Base-by-base conservation (phyloP, 208 protist species). In the Sergeia podlipaevii region DNA sequence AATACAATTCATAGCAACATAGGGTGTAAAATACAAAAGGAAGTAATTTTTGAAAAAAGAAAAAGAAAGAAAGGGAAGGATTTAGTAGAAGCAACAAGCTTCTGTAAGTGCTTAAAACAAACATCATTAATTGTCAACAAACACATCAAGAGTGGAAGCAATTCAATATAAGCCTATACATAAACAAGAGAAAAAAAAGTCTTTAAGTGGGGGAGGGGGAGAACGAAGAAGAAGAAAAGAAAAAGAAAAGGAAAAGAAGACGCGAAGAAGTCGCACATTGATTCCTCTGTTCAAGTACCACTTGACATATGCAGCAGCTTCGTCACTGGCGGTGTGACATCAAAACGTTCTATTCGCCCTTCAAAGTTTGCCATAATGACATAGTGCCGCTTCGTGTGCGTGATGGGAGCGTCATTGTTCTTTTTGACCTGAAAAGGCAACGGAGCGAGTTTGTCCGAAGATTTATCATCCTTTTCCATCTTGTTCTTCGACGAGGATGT, bases 341-440 rank as follows among this genome's bases (percentile, higher is more conserved):
- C 65, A 27, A 66, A 76, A 1, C 57, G 51, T 50, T 80, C 74
- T 13, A 70, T 29, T 0, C 74, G 60, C 1, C 73, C 74, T 17
- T 80, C 68, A 21, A 76, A 71, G 32, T 54, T 51, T 42, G 45
- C 74, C 54, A 80, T 56, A 11, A 76, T 13, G 5, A 72, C 18
- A 37, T 69, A 72, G 49, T 65, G 51, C 27, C 48, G 63, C 2
- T 36, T 23, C 2, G 45, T 36, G 8, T 43, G 26, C 26, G 13
- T 13, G 15, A 38, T 23, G n/a, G 7, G n/a, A 8, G n/a, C 10
- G n/a, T n/a, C 11, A 47, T 11, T 8, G 7, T n/a, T 8, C 42
- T 47, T 7, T 21, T 11, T 21, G 18, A n/a, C 42, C 7, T 38
- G 34, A 17, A 15, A 15, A 38, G 10, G 34, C 11, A 38, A 38